Evolutionary conservation across 179 eudicot genomes (phyloP), one percentile per base, ranked within the genome.

Genomic region (Silene noctiflora): DNA sequence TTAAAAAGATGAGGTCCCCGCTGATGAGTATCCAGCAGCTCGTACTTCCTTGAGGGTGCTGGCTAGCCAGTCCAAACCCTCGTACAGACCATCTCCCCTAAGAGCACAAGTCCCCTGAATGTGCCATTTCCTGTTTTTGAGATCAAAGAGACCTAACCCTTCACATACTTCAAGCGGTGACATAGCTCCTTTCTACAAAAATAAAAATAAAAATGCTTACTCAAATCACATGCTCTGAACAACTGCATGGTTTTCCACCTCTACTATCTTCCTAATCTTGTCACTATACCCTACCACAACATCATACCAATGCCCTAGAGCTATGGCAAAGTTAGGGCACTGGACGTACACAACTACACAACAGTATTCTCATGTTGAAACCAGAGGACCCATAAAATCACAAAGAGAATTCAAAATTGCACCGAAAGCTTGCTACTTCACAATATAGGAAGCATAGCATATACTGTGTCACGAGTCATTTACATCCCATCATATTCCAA

Each of bases 91-190:
- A 74, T 93, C 99, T 76, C 99, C 99, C 84, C 75, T 89, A 10
- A 91, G 84, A 13, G 99, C 99, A 76, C 99, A 96, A 73, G 99
- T 90, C 81, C 99, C 99, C 77, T 96, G 99, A 74, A 96, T 91
- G 82, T 96, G 99, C 99, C 99, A 96, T 84, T 91, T 96, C 77
- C 99, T 80, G 85, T 91, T 90, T 83, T 91, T 91, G 42, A 96
- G 96, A 77, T 89, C 97, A 73, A 81, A 86, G 60, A 95, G 91
- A 27, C 96, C 99, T 25, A 95, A 86, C 24, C 99, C 99, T 83
- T 93, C 91, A 78, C 98, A 93, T 42, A 95, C 99, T 72, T 95
- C 99, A 90, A 87, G 81, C 4, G 99, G 95, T 48, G 95, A 68
- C 99, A 95, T 95, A 74, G 99, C 99, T 77, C 99, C 99, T 89